These are phyloP conservation scores for Zangia roseola DNA, from an alignment of 768 basidiomycete genomes.

Conservation along the genomic window DNA sequence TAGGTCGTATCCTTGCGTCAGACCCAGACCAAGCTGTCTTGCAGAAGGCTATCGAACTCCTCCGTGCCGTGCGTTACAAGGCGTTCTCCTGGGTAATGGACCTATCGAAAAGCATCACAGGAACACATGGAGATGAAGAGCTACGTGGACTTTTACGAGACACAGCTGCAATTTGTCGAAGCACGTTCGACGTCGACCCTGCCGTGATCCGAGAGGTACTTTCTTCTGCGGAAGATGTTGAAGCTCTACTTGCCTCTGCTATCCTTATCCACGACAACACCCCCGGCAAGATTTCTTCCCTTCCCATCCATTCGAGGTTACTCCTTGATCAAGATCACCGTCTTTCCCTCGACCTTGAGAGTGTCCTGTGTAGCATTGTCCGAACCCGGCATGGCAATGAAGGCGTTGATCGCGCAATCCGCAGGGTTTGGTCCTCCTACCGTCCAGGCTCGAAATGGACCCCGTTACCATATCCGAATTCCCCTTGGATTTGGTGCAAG, in stretches of 20 bases:
- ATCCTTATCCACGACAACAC: slow-evolving; percentile 29
- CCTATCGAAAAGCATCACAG: slow-evolving; percentile 25
- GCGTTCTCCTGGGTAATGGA: slow-evolving; percentile 38
- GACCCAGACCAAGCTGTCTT: slow-evolving; percentile 10
- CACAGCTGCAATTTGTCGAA: slow-evolving; percentile 39
- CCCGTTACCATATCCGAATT: slow-evolving; percentile 5
- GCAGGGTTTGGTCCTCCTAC: slow-evolving; percentile 25
- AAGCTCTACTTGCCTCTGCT: slow-evolving; percentile 19
- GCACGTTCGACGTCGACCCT: slow-evolving; percentile 29
- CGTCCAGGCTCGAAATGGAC: slow-evolving; percentile 24
- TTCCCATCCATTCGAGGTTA: slow-evolving; percentile 7
- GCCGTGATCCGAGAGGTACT: slow-evolving; percentile 12
- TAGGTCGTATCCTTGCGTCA: slow-evolving; percentile 37
- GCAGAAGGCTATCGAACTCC: slow-evolving; percentile 20
- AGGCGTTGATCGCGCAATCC: slow-evolving; percentile 22
- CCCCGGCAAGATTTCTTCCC: slow-evolving; percentile 7
- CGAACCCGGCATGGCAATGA: background rate
- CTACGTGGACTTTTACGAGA: slow-evolving; percentile 31
- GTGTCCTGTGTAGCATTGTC: slow-evolving; percentile 1
- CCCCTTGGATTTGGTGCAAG: slow-evolving; percentile 22
- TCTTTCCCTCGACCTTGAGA: slow-evolving; percentile 26
- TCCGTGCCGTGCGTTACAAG: slow-evolving; percentile 33
- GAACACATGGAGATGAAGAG: slow-evolving; percentile 11
- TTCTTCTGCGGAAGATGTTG: slow-evolving; percentile 22
- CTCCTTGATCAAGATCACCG: slow-evolving; percentile 33